Evolutionary conservation across 2,329 filamentous ascomycete species (phyloP).

Genomic region (Cladorrhinum sp.): DNA sequence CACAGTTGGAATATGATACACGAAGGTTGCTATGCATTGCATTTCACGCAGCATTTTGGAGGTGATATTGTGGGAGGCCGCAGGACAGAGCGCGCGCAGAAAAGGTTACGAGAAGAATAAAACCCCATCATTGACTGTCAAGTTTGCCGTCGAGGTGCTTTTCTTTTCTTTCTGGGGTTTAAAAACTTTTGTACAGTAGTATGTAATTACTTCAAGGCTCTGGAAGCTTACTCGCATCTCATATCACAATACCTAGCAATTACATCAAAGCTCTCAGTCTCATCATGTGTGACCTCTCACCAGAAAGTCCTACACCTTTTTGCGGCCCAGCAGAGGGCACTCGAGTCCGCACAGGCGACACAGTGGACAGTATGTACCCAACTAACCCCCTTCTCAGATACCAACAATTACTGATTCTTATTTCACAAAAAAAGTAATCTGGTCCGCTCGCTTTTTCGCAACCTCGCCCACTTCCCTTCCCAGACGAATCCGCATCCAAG

Average conservation of each 20-base stretch:
- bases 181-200: neutral
- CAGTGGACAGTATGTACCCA: conserved; percentile 9
- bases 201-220: neutral
- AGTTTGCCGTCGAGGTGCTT: neutral
- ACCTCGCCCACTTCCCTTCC: conserved; percentile 1
- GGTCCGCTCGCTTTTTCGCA: conserved; percentile 20
- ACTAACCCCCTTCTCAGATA: neutral
- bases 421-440: conserved; percentile 16
- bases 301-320: conserved; percentile 7
- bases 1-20: neutral
- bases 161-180: neutral
- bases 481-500: conserved; percentile 17
- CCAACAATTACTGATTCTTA: too few species aligned
- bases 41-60: neutral
- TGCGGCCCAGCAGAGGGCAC: conserved; percentile 14
- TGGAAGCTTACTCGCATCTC: neutral
- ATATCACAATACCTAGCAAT: neutral
- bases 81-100: neutral
- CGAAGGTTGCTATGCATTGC: neutral
- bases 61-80: neutral
- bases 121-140: neutral
- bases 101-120: neutral
- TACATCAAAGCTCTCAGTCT: neutral
- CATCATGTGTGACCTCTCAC: conserved; percentile 15
- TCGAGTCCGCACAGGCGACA: conserved; percentile 11